Evolutionary conservation across 768 basidiomycete species (phyloP), one percentile per base, ranked within the genome.

Genomic region (Rubroboletus pulcherrimus): DNA sequence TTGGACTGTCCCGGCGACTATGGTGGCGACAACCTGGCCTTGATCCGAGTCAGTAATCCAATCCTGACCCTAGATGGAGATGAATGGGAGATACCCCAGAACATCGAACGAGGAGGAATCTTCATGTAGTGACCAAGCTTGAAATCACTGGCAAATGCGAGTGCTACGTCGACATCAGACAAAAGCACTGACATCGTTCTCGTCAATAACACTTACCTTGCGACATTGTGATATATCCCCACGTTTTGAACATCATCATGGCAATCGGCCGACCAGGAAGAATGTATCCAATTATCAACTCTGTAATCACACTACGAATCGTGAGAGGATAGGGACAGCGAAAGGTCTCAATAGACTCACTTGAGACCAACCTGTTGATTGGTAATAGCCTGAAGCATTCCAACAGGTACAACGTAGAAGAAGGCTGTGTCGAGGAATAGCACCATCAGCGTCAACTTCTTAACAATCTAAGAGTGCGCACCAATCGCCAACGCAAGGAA

Each of bases 171-270:
- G 9, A 45, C 3, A 34, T 64, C 11, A 54, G 51, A 49, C 30
- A 51, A 34, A 5, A 19, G 8, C 9, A 31, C 2, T 5, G 7
- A 0, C 5, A 5, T 24, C 10, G 1, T 35, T 24, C 10, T 15
- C 9, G 12, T 14, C 35, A 26, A 42, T 4, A 12, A 19, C 34
- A 33, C 57, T 10, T 12, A 59, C 66, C 66, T 74, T 80, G 79
- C 21, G 73, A 59, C 81, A 85, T 81, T 1, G 84, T 81, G 42
- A 85, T 79, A 65, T 87, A 87, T n/a, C 83, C 85, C 73, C 80
- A 87, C 5, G 80, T 85, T 73, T 86, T 86, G 75, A 85, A 88
- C 80, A 89, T 83, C 87, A 89, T 86, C 81, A 87, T 83, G 0
- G 88, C 87, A 55, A 89, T 78, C 3, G 89, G 87, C 49, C 78